A percentile compares a stretch with the other conserved stretches of the same genome.
These are phyloP conservation scores for Monosporascus sp. DNA, from an alignment of 2,329 filamentous ascomycete genomes.

Conservation along the genomic window DNA sequence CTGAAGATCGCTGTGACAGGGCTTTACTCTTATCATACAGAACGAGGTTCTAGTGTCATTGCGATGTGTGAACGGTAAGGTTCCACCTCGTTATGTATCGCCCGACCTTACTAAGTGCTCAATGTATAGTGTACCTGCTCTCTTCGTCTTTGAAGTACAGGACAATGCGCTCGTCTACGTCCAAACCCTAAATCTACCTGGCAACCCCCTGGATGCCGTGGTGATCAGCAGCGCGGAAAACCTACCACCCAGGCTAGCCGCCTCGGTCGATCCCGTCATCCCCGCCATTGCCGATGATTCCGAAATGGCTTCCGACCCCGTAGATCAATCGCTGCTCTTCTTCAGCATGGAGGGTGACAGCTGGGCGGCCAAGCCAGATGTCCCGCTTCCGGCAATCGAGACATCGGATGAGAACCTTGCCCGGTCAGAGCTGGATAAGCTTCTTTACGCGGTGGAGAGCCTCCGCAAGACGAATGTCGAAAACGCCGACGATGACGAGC, in stretches of 20 bases:
- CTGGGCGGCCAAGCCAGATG: slow-evolving; percentile 7
- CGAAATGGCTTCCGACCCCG: neutral
- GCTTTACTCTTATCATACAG: slow-evolving; percentile 28
- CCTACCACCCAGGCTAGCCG: slow-evolving; percentile 27
- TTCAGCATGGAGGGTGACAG: slow-evolving; percentile 15
- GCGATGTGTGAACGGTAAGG: slow-evolving; percentile 42
- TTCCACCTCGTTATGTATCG: slow-evolving; percentile 11
- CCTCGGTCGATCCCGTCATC: slow-evolving; percentile 32
- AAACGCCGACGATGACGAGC: slow-evolving; percentile 11
- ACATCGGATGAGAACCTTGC: slow-evolving; percentile 10
- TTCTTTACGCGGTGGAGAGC: slow-evolving; percentile 24
- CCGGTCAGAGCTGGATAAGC: slow-evolving; percentile 21
- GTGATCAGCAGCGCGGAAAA: slow-evolving; percentile 8
- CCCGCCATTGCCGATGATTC: slow-evolving; percentile 15
- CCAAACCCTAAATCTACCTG: slow-evolving; percentile 49
- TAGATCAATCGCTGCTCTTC: slow-evolving; percentile 10
- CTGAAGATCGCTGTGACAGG: slow-evolving; percentile 43
- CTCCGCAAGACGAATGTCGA: slow-evolving; percentile 25
- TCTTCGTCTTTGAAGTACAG: slow-evolving; percentile 61
- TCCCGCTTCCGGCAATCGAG: slow-evolving; percentile 3
- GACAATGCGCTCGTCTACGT: slow-evolving; percentile 44
- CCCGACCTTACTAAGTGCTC: slow-evolving; percentile 13
- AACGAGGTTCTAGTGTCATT: slow-evolving; percentile 26
- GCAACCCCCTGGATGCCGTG: slow-evolving; percentile 58
- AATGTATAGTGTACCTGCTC: slow-evolving; percentile 44